Percentiles rank a stretch among this genome's conserved stretches.
phyloP scores from a whole-genome alignment of 2,329 filamentous ascomycete species.

The Phialophora chinensis region DNA sequence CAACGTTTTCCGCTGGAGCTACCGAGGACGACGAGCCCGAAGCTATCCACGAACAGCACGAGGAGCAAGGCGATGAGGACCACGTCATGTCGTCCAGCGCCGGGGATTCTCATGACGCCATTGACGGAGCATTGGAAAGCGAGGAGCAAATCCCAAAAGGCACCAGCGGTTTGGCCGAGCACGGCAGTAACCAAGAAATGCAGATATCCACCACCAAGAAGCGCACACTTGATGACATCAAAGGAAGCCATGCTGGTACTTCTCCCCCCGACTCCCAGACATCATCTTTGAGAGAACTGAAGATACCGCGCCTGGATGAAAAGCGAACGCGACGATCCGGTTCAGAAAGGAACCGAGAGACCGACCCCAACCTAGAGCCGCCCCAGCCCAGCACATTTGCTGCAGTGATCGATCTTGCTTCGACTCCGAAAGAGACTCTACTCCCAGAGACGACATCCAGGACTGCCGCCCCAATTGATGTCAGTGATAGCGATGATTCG shows the following conservation, averaged over 20 bases:
- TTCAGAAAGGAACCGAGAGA: not conserved
- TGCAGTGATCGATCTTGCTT: not conserved
- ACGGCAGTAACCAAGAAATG: not conserved
- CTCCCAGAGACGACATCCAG: not conserved
- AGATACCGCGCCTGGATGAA: slow-evolving; percentile 20
- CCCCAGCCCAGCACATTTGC: not conserved
- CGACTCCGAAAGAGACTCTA: not conserved
- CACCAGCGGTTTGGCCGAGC: not conserved
- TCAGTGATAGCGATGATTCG: slow-evolving; percentile 53
- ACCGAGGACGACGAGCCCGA: not conserved
- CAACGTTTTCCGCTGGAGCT: not conserved
- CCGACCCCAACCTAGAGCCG: not conserved
- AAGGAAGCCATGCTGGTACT: not conserved
- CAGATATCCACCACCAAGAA: slow-evolving; percentile 11
- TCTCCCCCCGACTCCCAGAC: not conserved
- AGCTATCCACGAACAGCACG: not conserved
- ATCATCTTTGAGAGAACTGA: slow-evolving; percentile 8
- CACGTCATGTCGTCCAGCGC: slow-evolving; percentile 50
- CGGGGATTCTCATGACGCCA: slow-evolving; percentile 54
- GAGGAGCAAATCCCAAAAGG: slow-evolving; percentile 43
- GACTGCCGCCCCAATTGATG: not conserved
- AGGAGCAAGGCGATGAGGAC: slow-evolving; percentile 10
- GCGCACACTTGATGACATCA: slow-evolving; percentile 8
- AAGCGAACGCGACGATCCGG: not conserved
- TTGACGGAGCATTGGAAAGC: slow-evolving; percentile 45